Evolutionary conservation across 2,329 filamentous ascomycete species (phyloP), one percentile per base, ranked within the genome.

Genomic region (Arthrobotrys conoides): DNA sequence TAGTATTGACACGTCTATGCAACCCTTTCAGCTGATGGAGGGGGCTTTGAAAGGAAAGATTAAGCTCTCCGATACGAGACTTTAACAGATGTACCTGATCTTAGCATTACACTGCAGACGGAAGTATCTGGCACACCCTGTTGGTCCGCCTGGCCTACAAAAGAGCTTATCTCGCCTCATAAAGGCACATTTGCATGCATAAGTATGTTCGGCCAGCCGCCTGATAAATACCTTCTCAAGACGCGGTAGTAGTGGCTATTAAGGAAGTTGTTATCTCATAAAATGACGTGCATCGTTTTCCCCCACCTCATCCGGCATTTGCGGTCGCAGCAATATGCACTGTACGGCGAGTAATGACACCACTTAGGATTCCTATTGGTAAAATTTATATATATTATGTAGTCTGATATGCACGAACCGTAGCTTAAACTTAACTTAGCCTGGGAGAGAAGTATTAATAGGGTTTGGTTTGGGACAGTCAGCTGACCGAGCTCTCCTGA

Each of bases 301-400:
- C 57, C 57, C 57, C 57, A 61, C 57, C 57, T 61, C 53, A 59
- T 61, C 36, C 57, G 57, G 57, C 36, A 61, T 61, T 44, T 61
- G 27, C 57, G 57, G 57, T 61, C 36, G 57, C 57, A 61, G 36
- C 14, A 10, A n/a, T 61, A 61, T 61, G 57, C 57, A 61, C 57
- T 44, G 57, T 61, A 61, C 57, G 57, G 57, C 57, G 57, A 61
- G 57, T 61, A 61, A 61, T 61, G 57, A 20, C 27, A 61, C 57
- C 57, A 61, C 20, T 24, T 44, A n/a, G 33, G 27, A 44, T 44
- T 44, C 36, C 57, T 61, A 61, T 61, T 61, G 57, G 57, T 61
- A 61, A 41, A 44, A n/a, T 24, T 61, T 36, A 61, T 61, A 61
- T 61, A 27, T 44, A 61, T 61, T 61, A 61, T 61, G 57, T 61